Evolutionary conservation across 148 eudicot species (phyloP).

Genomic region (Rhododendron ferrugineum): DNA sequence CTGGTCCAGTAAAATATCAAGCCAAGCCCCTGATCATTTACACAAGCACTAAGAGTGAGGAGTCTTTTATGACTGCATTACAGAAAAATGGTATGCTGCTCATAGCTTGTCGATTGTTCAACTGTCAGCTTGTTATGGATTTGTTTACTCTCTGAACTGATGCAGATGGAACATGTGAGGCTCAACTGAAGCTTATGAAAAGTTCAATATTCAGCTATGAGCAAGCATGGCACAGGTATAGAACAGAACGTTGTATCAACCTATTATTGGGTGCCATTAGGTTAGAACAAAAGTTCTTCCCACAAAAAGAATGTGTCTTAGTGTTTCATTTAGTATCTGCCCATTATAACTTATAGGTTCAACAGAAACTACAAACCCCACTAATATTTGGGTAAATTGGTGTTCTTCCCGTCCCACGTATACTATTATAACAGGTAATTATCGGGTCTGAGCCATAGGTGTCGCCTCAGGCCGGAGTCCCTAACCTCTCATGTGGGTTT

Average conservation of each 20-base stretch:
- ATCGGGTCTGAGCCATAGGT: not conserved
- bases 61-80: slow-evolving; percentile 69
- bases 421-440: not conserved
- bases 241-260: slow-evolving; percentile 1
- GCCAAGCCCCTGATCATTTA: slow-evolving; percentile 77
- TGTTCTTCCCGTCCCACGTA: not conserved
- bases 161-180: slow-evolving; percentile 62
- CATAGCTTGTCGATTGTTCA: not conserved
- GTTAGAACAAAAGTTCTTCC: not conserved
- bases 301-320: not conserved
- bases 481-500: not conserved
- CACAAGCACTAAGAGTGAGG: slow-evolving; percentile 88
- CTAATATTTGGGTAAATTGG: not conserved
- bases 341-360: not conserved
- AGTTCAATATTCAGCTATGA: slow-evolving; percentile 89
- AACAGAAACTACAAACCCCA: not conserved
- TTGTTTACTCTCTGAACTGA: slow-evolving; percentile 14
- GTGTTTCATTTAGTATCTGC: not conserved
- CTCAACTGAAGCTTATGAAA: slow-evolving; percentile 80
- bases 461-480: not conserved
- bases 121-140: slow-evolving; percentile 10
- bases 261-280: not conserved
- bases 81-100: slow-evolving; percentile 61
- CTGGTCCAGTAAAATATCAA: slow-evolving; percentile 78
- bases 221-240: slow-evolving; percentile 99